Evolutionary conservation across 2,329 filamentous ascomycete genomes (phyloP).

Genomic region (Sarocladiaceae sp.): DNA sequence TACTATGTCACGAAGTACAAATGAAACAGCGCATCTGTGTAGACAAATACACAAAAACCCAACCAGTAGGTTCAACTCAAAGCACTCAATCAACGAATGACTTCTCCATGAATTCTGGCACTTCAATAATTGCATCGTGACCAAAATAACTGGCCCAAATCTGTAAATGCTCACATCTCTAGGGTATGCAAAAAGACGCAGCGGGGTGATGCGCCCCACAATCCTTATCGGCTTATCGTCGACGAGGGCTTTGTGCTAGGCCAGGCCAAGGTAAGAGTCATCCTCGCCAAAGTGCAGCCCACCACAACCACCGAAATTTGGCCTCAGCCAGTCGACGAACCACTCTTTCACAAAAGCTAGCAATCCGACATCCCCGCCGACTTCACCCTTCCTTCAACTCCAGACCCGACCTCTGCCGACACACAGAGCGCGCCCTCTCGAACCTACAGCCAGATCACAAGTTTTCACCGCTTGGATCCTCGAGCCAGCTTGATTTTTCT

Average conservation of each 20-base stretch:
- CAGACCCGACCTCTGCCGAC: background rate
- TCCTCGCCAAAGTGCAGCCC: constrained; percentile 22
- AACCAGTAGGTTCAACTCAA: no score
- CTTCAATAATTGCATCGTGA: no score
- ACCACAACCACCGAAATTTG: constrained; percentile 26
- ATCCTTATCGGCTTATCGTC: constrained; percentile 35
- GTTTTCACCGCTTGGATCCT: background rate
- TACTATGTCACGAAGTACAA: no score
- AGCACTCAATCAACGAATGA: no score
- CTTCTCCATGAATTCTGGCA: no score
- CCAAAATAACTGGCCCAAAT: no score
- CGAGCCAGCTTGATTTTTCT: constrained; percentile 2
- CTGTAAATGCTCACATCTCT: no score
- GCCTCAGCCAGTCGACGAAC: constrained; percentile 11
- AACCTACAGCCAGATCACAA: no score
- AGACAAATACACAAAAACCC: no score
- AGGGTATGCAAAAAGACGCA: background rate
- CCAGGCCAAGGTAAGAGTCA: constrained; percentile 33
- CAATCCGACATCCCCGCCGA: background rate
- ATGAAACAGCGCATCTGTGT: no score
- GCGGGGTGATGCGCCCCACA: constrained; percentile 17
- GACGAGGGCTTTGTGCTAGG: constrained; percentile 7
- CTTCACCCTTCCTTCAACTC: background rate
- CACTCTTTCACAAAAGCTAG: constrained; percentile 3
- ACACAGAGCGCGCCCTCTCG: no score